A percentile compares a stretch with the other conserved stretches of the same genome.
Evolutionary conservation across 1,284 basidiomycete genomes (phyloP).

Genomic region (Cryptococcus sp.): DNA sequence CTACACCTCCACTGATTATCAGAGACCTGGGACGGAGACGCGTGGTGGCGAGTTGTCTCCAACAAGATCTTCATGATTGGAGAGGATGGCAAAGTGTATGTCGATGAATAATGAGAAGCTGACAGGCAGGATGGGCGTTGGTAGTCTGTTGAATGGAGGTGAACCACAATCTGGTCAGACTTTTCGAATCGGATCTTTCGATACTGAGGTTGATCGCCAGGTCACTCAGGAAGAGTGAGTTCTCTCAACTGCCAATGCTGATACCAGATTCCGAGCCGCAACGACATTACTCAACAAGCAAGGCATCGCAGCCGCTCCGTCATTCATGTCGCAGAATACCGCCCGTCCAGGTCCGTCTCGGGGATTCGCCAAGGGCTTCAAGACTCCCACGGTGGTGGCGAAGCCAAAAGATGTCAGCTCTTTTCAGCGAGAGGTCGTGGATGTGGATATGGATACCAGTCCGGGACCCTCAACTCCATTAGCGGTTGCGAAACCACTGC

Average conservation of each 20-base stretch:
- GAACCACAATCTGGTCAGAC: slow-evolving; percentile 39
- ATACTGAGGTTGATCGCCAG: slow-evolving; percentile 50
- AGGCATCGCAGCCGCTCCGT: background rate
- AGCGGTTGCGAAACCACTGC: background rate
- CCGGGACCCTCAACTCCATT: slow-evolving; percentile 11
- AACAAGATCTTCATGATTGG: slow-evolving; percentile 49
- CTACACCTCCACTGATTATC: background rate
- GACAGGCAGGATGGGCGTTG: slow-evolving; percentile 26
- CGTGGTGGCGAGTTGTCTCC: slow-evolving; percentile 58
- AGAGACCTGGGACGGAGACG: slow-evolving; percentile 51
- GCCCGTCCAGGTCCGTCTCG: slow-evolving; percentile 15
- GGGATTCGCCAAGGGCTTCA: slow-evolving; percentile 28
- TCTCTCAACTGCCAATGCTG: slow-evolving; percentile 1
- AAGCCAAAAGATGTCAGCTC: slow-evolving; percentile 1
- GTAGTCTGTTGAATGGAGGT: slow-evolving; percentile 21
- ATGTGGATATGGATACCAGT: background rate
- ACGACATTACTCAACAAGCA: slow-evolving; percentile 29
- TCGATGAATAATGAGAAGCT: background rate
- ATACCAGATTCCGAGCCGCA: slow-evolving; percentile 23
- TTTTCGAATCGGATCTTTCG: slow-evolving; percentile 62
- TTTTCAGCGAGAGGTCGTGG: too few species aligned
- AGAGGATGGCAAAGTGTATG: slow-evolving; percentile 49
- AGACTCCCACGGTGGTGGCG: slow-evolving; percentile 22
- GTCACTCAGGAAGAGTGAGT: slow-evolving; percentile 32
- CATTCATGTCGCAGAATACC: slow-evolving; percentile 3